Evolutionary conservation across 495 filamentous ascomycete species (phyloP).

Genomic region (Cudoniella acicularis): DNA sequence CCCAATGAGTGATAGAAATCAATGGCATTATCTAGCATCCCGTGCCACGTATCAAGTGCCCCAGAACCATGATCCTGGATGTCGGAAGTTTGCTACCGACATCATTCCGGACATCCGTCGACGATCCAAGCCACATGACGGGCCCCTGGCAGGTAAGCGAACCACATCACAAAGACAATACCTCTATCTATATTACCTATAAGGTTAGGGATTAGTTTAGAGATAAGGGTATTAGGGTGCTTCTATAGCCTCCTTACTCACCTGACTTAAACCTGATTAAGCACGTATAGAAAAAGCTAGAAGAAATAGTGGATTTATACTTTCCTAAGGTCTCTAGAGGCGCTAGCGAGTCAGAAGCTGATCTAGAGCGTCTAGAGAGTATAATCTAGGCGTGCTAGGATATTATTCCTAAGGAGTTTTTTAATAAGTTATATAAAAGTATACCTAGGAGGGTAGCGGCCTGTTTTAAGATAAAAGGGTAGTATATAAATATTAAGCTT

Average conservation of each 20-base stretch:
- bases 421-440: not conserved
- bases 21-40: too few relatives aligned
- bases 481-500: slow-evolving; percentile 4
- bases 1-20: too few relatives aligned
- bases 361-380: not conserved
- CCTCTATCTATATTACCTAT: not conserved
- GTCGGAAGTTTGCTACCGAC: too few relatives aligned
- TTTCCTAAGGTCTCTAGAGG: not conserved
- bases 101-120: too few relatives aligned
- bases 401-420: not conserved
- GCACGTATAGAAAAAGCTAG: not conserved
- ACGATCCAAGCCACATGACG: too few relatives aligned
- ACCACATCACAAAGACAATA: too few relatives aligned
- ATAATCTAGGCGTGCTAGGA: not conserved
- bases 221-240: not conserved
- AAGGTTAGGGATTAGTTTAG: slow-evolving; percentile 1
- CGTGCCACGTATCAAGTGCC: too few relatives aligned
- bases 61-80: too few relatives aligned
- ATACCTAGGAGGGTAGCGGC: not conserved
- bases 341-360: not conserved
- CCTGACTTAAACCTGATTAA: slow-evolving; percentile 3
- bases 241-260: slow-evolving; percentile 1
- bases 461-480: not conserved
- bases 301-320: not conserved
- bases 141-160: too few relatives aligned